These are phyloP conservation scores for Cryptococcus wingfieldii DNA, from an alignment of 1,284 basidiomycete genomes.

Conservation along the genomic window DNA sequence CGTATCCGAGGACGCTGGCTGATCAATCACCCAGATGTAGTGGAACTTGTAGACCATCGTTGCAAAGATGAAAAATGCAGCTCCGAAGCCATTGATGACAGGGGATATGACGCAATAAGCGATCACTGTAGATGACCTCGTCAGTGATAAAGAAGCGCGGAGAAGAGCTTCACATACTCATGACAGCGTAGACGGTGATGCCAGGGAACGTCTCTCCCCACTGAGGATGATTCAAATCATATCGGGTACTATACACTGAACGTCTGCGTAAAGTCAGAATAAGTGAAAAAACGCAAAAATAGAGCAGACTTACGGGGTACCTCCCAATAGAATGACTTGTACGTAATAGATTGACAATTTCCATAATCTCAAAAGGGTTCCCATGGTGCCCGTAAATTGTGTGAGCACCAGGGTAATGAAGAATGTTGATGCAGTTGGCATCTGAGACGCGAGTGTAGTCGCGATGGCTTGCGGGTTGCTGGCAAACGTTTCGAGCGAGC, in stretches of 20 bases:
- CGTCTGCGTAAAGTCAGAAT: constrained; percentile 45
- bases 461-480: constrained; percentile 56
- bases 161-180: constrained; percentile 55
- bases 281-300: constrained; percentile 30
- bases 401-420: constrained; percentile 68
- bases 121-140: constrained; percentile 53
- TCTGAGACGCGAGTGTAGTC: constrained; percentile 56
- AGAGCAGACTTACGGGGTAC: constrained; percentile 48
- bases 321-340: constrained; percentile 55
- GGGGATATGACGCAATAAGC: constrained; percentile 89
- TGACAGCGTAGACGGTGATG: constrained; percentile 68
- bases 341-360: constrained; percentile 63
- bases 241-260: constrained; percentile 48
- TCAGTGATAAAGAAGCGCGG: neutral
- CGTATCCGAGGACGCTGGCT: constrained; percentile 69
- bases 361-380: constrained; percentile 57
- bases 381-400: constrained; percentile 45
- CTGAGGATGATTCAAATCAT: constrained; percentile 30
- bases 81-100: constrained; percentile 84
- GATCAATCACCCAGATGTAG: constrained; percentile 72
- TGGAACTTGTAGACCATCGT: constrained; percentile 85
- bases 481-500: constrained; percentile 47
- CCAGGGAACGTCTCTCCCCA: constrained; percentile 79
- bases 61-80: constrained; percentile 74
- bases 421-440: constrained; percentile 70